These are phyloP conservation scores for Cyclotella cryptica DNA, from an alignment of 108 stramenopile species.

Conservation along the genomic window DNA sequence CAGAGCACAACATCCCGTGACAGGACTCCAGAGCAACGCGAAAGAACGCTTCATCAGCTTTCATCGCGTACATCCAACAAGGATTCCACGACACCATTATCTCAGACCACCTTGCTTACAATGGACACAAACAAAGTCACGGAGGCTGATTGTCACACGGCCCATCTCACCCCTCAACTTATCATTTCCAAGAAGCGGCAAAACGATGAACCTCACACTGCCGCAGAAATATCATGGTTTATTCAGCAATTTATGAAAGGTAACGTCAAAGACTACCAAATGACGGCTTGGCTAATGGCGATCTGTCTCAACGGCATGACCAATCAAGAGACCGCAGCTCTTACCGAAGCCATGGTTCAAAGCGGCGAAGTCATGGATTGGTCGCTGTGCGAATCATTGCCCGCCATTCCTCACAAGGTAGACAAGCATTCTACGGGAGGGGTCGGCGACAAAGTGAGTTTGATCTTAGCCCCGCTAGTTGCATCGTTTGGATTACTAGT, in stretches of 20 bases:
- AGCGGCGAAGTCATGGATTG: slow-evolving; percentile 71
- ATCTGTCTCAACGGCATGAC: slow-evolving; percentile 80
- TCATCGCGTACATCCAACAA: too few relatives aligned
- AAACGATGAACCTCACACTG: slow-evolving; percentile 57
- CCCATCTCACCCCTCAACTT: slow-evolving; percentile 21
- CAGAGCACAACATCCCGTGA: too few relatives aligned
- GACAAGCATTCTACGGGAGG: slow-evolving; percentile 90
- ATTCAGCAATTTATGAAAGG: slow-evolving; percentile 54
- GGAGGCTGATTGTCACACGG: not conserved
- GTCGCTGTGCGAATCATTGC: slow-evolving; percentile 20
- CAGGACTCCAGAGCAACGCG: too few relatives aligned
- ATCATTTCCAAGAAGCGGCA: slow-evolving; percentile 48
- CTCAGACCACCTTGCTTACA: too few relatives aligned
- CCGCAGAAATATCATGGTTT: slow-evolving; percentile 63
- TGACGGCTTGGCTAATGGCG: slow-evolving; percentile 91
- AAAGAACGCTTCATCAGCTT: too few relatives aligned
- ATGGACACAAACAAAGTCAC: not conserved
- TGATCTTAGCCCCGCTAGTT: slow-evolving; percentile 82
- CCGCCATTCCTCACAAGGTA: slow-evolving; percentile 39
- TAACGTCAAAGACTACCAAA: slow-evolving; percentile 85
- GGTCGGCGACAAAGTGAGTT: slow-evolving; percentile 84
- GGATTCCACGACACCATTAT: too few relatives aligned
- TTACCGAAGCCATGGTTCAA: slow-evolving; percentile 75
- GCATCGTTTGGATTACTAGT: slow-evolving; percentile 69
- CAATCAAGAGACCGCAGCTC: slow-evolving; percentile 69